phyloP scores from a whole-genome alignment of 2,329 filamentous ascomycete species.

The Cladosporium austrohemisphaericum region DNA sequence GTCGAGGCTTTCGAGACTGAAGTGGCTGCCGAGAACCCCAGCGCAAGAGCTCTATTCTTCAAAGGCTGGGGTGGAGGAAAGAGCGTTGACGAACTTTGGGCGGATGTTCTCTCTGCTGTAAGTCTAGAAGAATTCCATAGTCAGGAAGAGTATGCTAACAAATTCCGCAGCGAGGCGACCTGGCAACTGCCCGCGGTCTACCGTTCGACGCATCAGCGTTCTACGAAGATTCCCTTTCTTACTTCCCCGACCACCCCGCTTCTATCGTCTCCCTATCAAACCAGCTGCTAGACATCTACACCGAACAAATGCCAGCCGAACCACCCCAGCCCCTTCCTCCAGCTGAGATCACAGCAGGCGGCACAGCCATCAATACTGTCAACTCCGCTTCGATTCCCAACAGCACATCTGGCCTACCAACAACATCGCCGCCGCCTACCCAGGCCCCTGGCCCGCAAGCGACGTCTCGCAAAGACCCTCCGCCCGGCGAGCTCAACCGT shows the following conservation, averaged over 20 bases:
- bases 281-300: constrained; percentile 82
- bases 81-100: constrained; percentile 79
- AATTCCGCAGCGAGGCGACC: constrained; percentile 58
- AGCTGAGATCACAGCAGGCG: constrained; percentile 14
- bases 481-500: constrained; percentile 70
- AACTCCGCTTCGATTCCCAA: background rate
- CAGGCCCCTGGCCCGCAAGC: background rate
- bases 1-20: constrained; percentile 68
- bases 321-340: constrained; percentile 45
- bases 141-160: constrained; percentile 19
- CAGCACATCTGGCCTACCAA: constrained; percentile 2
- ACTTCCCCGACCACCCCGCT: constrained; percentile 72
- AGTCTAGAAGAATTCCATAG: constrained; percentile 32
- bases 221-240: constrained; percentile 78
- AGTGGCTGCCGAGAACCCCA: constrained; percentile 58
- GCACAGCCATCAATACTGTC: background rate
- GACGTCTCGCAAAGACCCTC: constrained; percentile 33
- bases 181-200: constrained; percentile 59
- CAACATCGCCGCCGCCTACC: background rate
- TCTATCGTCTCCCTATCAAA: constrained; percentile 80
- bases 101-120: constrained; percentile 78
- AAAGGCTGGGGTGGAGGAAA: constrained; percentile 75
- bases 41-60: constrained; percentile 58
- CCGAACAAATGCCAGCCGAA: constrained; percentile 56
- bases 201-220: constrained; percentile 68